phyloP scores from a whole-genome alignment of 208 protist genomes.

The Leishmania braziliensis region DNA sequence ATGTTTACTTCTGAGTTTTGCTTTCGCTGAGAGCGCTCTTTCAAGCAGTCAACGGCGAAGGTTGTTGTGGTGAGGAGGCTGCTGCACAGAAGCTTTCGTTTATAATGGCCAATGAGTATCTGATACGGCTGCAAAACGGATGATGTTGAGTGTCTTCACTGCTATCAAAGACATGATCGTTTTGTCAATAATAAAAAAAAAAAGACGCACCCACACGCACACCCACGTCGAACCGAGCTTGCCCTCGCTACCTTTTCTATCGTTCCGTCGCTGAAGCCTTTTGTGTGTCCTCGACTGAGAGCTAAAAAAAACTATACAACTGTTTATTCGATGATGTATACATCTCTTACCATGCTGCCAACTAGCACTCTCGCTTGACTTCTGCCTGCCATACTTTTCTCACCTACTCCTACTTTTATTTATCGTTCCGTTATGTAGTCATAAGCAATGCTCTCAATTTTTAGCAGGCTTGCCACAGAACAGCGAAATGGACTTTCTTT shows the following conservation, averaged over 20 bases:
- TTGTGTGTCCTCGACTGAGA: not conserved
- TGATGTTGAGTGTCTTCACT: too few species aligned
- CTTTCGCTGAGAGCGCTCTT: not conserved
- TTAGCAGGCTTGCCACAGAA: not conserved
- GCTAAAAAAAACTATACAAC: not conserved
- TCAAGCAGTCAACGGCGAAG: not conserved
- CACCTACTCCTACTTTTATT: not conserved
- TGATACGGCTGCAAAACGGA: not conserved
- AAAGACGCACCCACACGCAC: too few species aligned
- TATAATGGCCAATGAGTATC: not conserved
- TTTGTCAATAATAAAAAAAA: not conserved
- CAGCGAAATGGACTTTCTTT: slow-evolving; percentile 57
- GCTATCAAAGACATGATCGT: not conserved
- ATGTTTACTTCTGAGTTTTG: not conserved
- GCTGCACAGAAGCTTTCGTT: not conserved
- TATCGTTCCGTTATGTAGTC: not conserved
- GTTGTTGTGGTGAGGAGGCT: not conserved
- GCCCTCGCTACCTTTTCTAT: not conserved
- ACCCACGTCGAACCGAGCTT: not conserved
- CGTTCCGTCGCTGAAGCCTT: not conserved
- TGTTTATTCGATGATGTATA: too few species aligned
- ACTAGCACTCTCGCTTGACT: not conserved
- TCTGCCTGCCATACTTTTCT: not conserved
- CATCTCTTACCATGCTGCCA: not conserved
- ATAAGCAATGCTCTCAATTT: not conserved